Evolutionary conservation across 208 protist species (phyloP), one percentile per base, ranked within the genome.

Genomic region (Crithidia thermophila): DNA sequence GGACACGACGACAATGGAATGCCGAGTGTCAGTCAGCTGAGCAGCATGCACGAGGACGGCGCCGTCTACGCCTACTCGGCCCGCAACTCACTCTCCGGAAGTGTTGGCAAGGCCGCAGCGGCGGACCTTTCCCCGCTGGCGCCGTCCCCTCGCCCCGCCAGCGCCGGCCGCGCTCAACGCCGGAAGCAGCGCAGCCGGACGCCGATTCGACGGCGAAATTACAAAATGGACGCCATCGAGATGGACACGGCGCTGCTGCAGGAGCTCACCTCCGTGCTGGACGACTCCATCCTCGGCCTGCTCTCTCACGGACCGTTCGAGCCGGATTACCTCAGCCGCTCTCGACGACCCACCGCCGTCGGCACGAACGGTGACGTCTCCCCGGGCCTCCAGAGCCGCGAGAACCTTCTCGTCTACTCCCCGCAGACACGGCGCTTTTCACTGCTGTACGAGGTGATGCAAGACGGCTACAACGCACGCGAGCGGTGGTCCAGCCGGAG

Each of bases 181-280:
- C 63, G 47, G 11, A 31, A 23, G 36, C 47, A 25, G 28, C 30
- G 25, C 36, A n/a, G 47, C n/a, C 11, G 65, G 18, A 25, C 55
- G 20, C 63, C 56, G 14, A 47, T 63, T 11, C 62, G 55, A 11
- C 72, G 63, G 4, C 40, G 20, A 0, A 13, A n/a, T 18, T 72
- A n/a, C 45, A 23, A 56, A 16, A 65, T 77, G 8, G 72, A 77
- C 34, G 50, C 40, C 4, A 11, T 69, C 4, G 61, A 66, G 46
- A 14, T 50, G 34, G 37, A 77, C 33, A 60, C 55, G 11, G 53
- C 37, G 3, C 3, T 34, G 14, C 13, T 27, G 25, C 16, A 37
- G 0, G 72, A 64, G 47, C 50, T 66, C 5, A n/a, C 72, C 20
- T 34, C 20, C 3, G 3, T 46, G 6, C 53, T 18, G 13, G 72